phyloP scores from a whole-genome alignment of 257 asterid species.

The Petunia axillaris region DNA sequence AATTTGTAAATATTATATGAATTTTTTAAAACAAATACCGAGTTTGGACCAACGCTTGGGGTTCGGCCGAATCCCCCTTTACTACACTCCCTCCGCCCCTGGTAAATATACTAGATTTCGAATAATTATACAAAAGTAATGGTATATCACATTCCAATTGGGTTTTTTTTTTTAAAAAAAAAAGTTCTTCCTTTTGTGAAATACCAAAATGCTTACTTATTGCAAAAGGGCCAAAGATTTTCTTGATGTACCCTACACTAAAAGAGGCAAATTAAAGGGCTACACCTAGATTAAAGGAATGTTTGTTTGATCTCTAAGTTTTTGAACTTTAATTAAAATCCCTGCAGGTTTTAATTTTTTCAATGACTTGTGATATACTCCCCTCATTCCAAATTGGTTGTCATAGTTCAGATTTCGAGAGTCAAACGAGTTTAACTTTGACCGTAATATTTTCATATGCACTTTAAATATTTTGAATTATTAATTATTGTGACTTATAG shows the following conservation, averaged over 20 bases:
- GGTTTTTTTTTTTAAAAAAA: background rate
- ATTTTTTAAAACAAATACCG: too few species aligned
- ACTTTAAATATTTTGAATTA: too few species aligned
- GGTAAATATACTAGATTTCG: too few species aligned
- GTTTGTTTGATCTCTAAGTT: constrained; percentile 10
- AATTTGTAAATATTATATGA: too few species aligned
- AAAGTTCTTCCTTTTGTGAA: background rate
- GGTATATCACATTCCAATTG: background rate
- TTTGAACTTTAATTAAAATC: background rate
- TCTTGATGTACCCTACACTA: constrained; percentile 11
- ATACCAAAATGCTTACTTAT: background rate
- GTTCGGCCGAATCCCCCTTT: too few species aligned
- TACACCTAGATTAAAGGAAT: constrained; percentile 6
- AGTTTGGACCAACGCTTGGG: too few species aligned
- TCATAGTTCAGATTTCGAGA: too few species aligned
- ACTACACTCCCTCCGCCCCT: too few species aligned
- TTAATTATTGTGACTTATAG: too few species aligned
- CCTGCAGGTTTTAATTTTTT: background rate
- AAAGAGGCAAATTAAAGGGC: constrained; percentile 4
- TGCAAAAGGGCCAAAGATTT: background rate
- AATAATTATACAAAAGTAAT: background rate
- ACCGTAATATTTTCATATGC: too few species aligned
- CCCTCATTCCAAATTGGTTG: too few species aligned
- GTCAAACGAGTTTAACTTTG: too few species aligned
- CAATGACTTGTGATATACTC: background rate